Evolutionary conservation across 495 filamentous ascomycete species (phyloP).

Genomic region (Aspergillus incahuasiensis): DNA sequence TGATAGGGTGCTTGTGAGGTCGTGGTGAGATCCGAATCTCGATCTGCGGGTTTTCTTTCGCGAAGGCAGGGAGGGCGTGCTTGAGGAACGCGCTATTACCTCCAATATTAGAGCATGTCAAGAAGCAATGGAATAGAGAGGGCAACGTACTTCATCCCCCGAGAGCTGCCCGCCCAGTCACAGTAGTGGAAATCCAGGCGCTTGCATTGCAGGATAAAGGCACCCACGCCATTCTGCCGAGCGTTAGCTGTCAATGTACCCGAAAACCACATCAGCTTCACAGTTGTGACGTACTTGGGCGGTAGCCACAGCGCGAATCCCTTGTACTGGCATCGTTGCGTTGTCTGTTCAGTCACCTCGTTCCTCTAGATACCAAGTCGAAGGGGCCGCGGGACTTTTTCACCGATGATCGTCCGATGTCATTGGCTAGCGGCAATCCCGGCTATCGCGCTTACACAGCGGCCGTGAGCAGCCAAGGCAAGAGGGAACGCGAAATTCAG

Average conservation of each 20-base stretch:
- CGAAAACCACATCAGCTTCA: not conserved
- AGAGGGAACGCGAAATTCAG: constrained; percentile 3
- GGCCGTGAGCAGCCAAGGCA: constrained; percentile 2
- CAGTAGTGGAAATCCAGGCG: constrained; percentile 94
- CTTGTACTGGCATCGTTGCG: constrained; percentile 64
- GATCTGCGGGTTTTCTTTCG: constrained; percentile 76
- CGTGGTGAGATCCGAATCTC: constrained; percentile 87
- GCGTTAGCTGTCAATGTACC: constrained; percentile 2
- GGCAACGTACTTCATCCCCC: constrained; percentile 83
- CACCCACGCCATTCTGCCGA: constrained; percentile 84
- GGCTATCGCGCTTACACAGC: constrained; percentile 17
- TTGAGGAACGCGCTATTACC: constrained; percentile 70
- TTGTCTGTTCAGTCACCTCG: constrained; percentile 11
- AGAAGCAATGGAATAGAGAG: not conserved
- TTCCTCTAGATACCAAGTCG: not conserved
- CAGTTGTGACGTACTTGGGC: constrained; percentile 31
- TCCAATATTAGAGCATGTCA: not conserved
- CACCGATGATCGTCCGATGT: constrained; percentile 4
- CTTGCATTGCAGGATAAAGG: constrained; percentile 96
- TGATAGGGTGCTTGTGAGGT: constrained; percentile 78
- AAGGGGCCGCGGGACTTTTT: constrained; percentile 18
- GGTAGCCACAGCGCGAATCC: constrained; percentile 40
- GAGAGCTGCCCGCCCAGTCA: constrained; percentile 86
- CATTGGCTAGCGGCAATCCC: constrained; percentile 26
- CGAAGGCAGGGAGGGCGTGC: constrained; percentile 69